Conservation (phyloP, 208 protist species). For the Crithidia brevicula region DNA sequence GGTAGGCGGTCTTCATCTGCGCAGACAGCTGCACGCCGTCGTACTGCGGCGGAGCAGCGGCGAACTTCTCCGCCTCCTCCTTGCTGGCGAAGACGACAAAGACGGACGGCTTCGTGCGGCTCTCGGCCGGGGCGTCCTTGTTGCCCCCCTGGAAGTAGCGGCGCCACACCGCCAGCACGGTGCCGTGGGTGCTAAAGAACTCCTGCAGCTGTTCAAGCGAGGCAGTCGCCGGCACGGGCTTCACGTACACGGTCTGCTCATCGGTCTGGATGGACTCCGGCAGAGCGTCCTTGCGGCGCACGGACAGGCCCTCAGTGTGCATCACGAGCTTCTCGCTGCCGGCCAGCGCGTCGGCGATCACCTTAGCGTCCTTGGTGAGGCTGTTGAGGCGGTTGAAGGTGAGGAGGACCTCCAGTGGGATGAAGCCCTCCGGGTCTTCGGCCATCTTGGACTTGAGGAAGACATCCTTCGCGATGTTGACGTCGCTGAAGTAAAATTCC, state of each 20-base stretch:
- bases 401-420: slow-evolving; percentile 75
- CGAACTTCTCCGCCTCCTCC: slow-evolving; percentile 75
- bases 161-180: slow-evolving; percentile 84
- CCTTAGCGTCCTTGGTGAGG: slow-evolving; percentile 71
- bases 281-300: slow-evolving; percentile 81
- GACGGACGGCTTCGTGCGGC: slow-evolving; percentile 78
- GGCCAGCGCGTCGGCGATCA: slow-evolving; percentile 65
- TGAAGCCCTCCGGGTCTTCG: slow-evolving; percentile 82
- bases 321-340: slow-evolving; percentile 72
- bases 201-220: slow-evolving; percentile 77
- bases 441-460: slow-evolving; percentile 91
- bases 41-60: slow-evolving; percentile 56
- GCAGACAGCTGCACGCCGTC: slow-evolving; percentile 72
- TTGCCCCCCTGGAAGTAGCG: slow-evolving; percentile 75
- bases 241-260: slow-evolving; percentile 87
- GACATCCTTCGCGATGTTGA: slow-evolving; percentile 90
- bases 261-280: slow-evolving; percentile 90
- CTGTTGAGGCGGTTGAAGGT: slow-evolving; percentile 89
- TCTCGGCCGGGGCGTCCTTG: slow-evolving; percentile 62
- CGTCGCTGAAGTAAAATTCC: slow-evolving; percentile 94
- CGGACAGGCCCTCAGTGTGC: slow-evolving; percentile 56
- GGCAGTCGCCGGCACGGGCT: slow-evolving; percentile 73
- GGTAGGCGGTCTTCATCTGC: slow-evolving; percentile 83
- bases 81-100: slow-evolving; percentile 84
- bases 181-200: slow-evolving; percentile 81